Evolutionary conservation across 352 stramenopile genomes (phyloP), one percentile per base, ranked within the genome.

Genomic region (Globisporangium sylvaticum): DNA sequence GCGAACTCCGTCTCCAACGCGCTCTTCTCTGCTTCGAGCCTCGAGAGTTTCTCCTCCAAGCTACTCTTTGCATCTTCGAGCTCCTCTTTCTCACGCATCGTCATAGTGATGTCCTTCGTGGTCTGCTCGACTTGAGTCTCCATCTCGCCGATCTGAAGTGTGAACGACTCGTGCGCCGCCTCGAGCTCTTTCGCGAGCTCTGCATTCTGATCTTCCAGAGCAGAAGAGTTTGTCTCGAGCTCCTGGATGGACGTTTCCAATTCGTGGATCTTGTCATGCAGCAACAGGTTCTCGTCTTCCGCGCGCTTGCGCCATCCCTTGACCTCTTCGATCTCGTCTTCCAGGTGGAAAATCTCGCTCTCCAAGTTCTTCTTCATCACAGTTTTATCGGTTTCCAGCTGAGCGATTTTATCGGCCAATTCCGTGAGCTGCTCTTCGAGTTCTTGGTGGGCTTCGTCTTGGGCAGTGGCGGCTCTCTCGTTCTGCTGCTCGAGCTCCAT

Each of bases 361-460:
- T 73, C 68, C 18, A 73, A 18, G 3, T 25, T 29, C 57, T 65
- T n/a, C 52, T 73, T 74, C 58, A 70, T 52, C 22, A 56, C 65
- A 0, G 32, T 63, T 56, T 86, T 88, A 48, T 87, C 68, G 14
- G 75, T 72, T 60, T 89, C 74, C 15, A 90, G 72, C 64, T 90
- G 80, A 3, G 77, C 77, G 24, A 86, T 87, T 62, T 78, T 88
- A 57, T 85, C 76, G 10, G 80, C 80, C 0, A 90, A 54, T 44
- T 83, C 77, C 20, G 83, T 80, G 10, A 89, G 67, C 58, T 89
- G 81, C 14, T 88, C 79, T 37, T 85, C 74, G 5, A 88, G 61
- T 64, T 89, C 79, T 54, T 84, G 64, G 12, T 86, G 84, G 0
- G 72, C 75, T 46, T 80, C 71, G 29, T 86, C 73, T 52, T 89